Base-by-base conservation (phyloP, 163 green algal species). In the Coccomyxa subellipsoidea region DNA sequence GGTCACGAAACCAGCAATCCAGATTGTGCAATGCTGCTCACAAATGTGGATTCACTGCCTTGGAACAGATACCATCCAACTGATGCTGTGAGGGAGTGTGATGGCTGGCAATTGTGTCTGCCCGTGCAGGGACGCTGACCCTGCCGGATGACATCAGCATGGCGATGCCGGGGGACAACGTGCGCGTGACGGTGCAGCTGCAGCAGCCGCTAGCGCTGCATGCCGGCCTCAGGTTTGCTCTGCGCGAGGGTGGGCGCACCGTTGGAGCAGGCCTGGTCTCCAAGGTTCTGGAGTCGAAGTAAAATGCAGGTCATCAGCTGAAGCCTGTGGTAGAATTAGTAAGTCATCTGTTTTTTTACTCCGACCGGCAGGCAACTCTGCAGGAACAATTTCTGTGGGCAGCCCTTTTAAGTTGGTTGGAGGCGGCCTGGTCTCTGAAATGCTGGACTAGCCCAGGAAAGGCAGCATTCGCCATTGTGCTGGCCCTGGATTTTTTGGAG, bases 121-220 rank as follows among this genome's bases (percentile, higher is more conserved):
- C 15, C 8, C 5, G 3, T 59, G 47, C 47, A 59, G 47, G 47
- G 15, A 59, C 47, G 23, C 4, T 59, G 47, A 59, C 47, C 3
- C 47, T 59, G 47, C 47, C 47, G 47, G 47, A 59, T 12, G 47
- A 59, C 23, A 18, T 59, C 15, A 59, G 47, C 47, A 93, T 93
- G 90, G 90, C 93, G 35, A 93, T 94, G 88, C 90, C 90, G 2
- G 90, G 90, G 7, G 90, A 94, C 83, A 92, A 92, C 79, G 70
- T 94, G 76, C 90, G 71, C 2, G 70, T 81, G 69, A 79, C 54
- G 35, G 91, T 93, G 47, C 84, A 93, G 79, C 80, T 94, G 38
- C 91, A 93, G 66, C 80, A 78, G 23, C 88, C 86, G 23, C 78
- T 93, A 12, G 86, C 88, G 23, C 75, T 83, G 27, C 40, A 84